These are phyloP conservation scores for Cutaneotrichosporon sp. DNA, from an alignment of 1,284 basidiomycete genomes.

Conservation along the genomic window DNA sequence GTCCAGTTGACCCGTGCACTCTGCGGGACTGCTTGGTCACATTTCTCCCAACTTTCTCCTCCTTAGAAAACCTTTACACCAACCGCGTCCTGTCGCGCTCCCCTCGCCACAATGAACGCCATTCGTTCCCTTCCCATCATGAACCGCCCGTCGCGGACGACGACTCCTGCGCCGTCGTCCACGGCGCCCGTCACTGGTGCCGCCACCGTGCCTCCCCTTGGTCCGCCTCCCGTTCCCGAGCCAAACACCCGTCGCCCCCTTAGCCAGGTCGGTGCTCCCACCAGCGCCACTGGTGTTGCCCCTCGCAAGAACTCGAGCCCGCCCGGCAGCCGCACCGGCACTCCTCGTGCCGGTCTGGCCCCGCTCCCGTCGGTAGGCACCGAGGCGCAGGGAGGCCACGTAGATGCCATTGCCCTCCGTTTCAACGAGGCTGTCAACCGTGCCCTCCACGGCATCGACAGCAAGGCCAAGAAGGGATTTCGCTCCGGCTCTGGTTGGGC, in stretches of 20 bases:
- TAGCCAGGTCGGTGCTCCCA: not conserved
- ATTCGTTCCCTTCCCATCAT: conserved; percentile 48
- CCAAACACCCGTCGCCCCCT: conserved; percentile 1
- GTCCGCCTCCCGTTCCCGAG: conserved; percentile 14
- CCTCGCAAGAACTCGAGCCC: conserved; percentile 18
- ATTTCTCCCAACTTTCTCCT: not conserved
- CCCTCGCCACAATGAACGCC: conserved; percentile 36
- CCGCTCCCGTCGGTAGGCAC: conserved; percentile 5
- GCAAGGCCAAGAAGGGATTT: conserved; percentile 44
- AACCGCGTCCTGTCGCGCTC: too few species aligned
- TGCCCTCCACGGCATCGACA: conserved; percentile 44
- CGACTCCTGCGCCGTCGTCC: conserved; percentile 36
- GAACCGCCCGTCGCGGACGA: conserved; percentile 45
- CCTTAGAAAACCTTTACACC: too few species aligned
- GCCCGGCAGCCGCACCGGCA: conserved; percentile 15
- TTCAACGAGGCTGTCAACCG: conserved; percentile 48
- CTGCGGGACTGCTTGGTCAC: not conserved
- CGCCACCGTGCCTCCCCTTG: conserved; percentile 15
- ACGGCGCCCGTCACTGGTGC: conserved; percentile 15
- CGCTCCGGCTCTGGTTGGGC: conserved; percentile 44
- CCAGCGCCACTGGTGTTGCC: not conserved
- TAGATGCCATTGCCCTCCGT: conserved; percentile 46
- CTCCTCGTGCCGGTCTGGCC: not conserved
- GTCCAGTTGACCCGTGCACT: too few species aligned
- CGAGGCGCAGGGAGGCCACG: conserved; percentile 27